Conservation (phyloP, 1,284 basidiomycete genomes). For the Leccinum pallidistipes region DNA sequence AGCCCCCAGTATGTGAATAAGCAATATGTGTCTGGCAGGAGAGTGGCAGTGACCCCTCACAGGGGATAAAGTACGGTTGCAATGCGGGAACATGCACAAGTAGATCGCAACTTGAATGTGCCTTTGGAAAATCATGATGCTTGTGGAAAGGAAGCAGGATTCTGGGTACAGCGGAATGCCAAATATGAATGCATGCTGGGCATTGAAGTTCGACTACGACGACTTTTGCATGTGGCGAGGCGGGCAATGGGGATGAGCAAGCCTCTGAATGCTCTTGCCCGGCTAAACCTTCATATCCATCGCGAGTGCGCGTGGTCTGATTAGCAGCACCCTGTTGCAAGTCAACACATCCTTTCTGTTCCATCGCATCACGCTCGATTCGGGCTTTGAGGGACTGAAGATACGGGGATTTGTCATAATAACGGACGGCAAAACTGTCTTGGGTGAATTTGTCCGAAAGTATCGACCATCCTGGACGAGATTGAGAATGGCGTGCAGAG, state of each 20-base stretch:
- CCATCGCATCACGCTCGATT: too few species aligned
- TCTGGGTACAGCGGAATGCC: conserved; percentile 43
- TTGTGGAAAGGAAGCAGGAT: conserved; percentile 25
- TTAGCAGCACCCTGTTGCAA: not conserved
- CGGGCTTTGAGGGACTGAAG: too few species aligned
- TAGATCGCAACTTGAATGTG: not conserved
- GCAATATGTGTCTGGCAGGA: conserved; percentile 41
- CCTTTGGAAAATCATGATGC: too few species aligned
- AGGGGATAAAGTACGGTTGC: conserved; percentile 1
- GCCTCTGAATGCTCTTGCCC: conserved; percentile 28
- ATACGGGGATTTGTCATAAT: too few species aligned
- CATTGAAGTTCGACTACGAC: conserved; percentile 51
- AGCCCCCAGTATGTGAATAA: conserved; percentile 11
- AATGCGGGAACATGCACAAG: conserved; percentile 16
- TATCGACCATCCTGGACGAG: too few species aligned
- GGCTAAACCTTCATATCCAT: not conserved
- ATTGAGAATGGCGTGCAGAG: too few species aligned
- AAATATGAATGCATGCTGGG: conserved; percentile 41
- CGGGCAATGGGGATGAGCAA: conserved; percentile 52
- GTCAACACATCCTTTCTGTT: not conserved
- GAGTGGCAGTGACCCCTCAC: not conserved
- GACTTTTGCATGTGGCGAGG: conserved; percentile 20
- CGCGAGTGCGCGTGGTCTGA: too few species aligned
- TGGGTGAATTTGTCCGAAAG: too few species aligned
- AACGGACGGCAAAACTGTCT: too few species aligned